A percentile compares a stretch with the other conserved stretches of the same genome.
Conservation (phyloP, 352 stramenopile species). For the Globisporangium splendens region DNA sequence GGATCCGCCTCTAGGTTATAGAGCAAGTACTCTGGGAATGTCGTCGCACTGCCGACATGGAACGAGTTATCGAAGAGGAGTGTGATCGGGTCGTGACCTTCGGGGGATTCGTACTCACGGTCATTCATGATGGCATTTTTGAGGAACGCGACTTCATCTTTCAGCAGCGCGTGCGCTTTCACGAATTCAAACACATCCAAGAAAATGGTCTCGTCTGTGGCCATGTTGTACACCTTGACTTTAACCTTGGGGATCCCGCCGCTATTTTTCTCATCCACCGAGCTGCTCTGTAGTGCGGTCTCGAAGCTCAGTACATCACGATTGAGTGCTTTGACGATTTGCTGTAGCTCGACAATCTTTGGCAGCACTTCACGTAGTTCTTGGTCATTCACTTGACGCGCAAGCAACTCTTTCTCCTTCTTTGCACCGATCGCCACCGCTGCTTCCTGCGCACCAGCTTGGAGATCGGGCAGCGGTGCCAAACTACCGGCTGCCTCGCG, state of each 20-base stretch:
- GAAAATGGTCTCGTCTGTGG: conserved; percentile 89
- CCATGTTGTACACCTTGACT: conserved; percentile 88
- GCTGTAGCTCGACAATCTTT: conserved; percentile 90
- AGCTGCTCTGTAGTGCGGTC: conserved; percentile 81
- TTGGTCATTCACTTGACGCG: conserved; percentile 85
- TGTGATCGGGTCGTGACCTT: conserved; percentile 87
- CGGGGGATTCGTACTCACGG: conserved; percentile 83
- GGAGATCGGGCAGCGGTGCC: conserved; percentile 11
- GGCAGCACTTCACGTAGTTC: conserved; percentile 91
- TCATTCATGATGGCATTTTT: conserved; percentile 89
- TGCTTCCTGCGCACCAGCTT: conserved; percentile 27
- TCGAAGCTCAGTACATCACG: conserved; percentile 91
- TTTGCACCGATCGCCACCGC: conserved; percentile 31
- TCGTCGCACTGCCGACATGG: conserved; percentile 87
- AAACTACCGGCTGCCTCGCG: conserved; percentile 23
- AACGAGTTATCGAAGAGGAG: conserved; percentile 93
- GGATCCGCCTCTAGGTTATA: conserved; percentile 91
- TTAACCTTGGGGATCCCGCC: conserved; percentile 82
- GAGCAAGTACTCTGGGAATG: conserved; percentile 91
- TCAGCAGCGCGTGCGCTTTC: conserved; percentile 80
- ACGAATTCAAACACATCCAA: conserved; percentile 93
- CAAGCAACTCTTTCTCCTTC: conserved; percentile 62
- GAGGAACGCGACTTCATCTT: conserved; percentile 87
- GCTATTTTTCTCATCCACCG: conserved; percentile 33
- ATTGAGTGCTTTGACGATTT: conserved; percentile 90